phyloP scores from a whole-genome alignment of 2,329 filamentous ascomycete genomes.

The Fusarium haematococcum region DNA sequence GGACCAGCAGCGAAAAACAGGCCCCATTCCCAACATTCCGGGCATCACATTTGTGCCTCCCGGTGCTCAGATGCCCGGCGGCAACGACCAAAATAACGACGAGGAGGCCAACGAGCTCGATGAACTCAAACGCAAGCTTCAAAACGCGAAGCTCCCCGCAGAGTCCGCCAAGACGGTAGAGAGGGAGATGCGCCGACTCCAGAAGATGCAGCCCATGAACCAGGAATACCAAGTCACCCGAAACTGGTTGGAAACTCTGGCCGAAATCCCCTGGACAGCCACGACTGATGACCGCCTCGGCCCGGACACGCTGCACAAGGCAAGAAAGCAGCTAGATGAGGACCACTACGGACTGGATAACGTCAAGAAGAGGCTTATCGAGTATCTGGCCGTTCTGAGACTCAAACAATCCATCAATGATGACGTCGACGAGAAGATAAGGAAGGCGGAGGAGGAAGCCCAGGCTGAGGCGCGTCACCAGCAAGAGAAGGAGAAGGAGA shows the following conservation, averaged over 20 bases:
- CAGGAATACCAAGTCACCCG: conserved; percentile 95
- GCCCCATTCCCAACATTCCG: conserved; percentile 53
- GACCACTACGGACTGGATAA: conserved; percentile 97
- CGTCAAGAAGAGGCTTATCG: conserved; percentile 95
- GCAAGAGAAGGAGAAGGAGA: conserved; percentile 8
- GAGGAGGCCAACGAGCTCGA: conserved; percentile 91
- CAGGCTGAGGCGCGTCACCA: conserved; percentile 47
- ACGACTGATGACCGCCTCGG: conserved; percentile 89
- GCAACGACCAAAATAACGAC: conserved; percentile 70
- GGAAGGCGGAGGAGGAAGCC: conserved; percentile 70
- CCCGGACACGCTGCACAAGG: conserved; percentile 79
- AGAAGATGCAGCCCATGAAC: conserved; percentile 96
- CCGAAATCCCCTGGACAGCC: conserved; percentile 93
- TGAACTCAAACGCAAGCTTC: conserved; percentile 88
- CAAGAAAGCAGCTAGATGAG: conserved; percentile 90
- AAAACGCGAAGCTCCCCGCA: conserved; percentile 81
- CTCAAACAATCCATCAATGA: conserved; percentile 93
- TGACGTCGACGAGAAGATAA: conserved; percentile 83
- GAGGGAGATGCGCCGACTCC: conserved; percentile 85
- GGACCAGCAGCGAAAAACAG: conserved; percentile 50
- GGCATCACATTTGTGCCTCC: conserved; percentile 52
- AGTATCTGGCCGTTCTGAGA: conserved; percentile 95
- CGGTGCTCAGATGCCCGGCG: conserved; percentile 54
- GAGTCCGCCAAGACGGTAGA: conserved; percentile 94
- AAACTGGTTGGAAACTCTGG: conserved; percentile 92